These are phyloP conservation scores for Acer yangbiense DNA, from an alignment of 345 rosid species.

Conservation along the genomic window DNA sequence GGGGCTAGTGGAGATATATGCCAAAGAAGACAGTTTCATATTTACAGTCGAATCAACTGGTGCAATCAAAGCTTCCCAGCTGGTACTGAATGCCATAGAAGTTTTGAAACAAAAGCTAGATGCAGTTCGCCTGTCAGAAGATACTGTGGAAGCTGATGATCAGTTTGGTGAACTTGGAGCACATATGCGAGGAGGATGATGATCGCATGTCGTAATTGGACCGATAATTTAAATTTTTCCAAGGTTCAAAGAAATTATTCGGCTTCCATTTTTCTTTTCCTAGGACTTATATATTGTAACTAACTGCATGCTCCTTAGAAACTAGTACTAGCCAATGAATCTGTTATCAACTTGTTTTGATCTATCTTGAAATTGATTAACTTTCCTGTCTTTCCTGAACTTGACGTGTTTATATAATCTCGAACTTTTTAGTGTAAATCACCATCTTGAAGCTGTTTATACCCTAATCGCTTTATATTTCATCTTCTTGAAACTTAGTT, in stretches of 20 bases:
- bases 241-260: neutral
- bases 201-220: slow-evolving; percentile 8
- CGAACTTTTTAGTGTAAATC: neutral
- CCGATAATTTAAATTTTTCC: slow-evolving; percentile 1
- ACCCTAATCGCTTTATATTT: neutral
- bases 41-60: slow-evolving; percentile 96
- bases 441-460: neutral
- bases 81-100: slow-evolving; percentile 87
- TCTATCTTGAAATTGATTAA: neutral
- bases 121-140: slow-evolving; percentile 88
- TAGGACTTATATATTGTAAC: neutral
- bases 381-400: neutral
- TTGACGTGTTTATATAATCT: neutral
- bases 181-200: slow-evolving; percentile 96
- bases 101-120: slow-evolving; percentile 86
- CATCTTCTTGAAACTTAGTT: neutral
- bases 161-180: slow-evolving; percentile 99
- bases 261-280: neutral
- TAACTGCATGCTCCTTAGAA: neutral
- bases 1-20: slow-evolving; percentile 81
- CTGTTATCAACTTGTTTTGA: no score
- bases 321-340: neutral
- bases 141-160: slow-evolving; percentile 95
- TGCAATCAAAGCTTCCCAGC: slow-evolving; percentile 84
- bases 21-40: slow-evolving; percentile 82